phyloP scores from a whole-genome alignment of 2,329 filamentous ascomycete genomes.

The Xylaria sp. region DNA sequence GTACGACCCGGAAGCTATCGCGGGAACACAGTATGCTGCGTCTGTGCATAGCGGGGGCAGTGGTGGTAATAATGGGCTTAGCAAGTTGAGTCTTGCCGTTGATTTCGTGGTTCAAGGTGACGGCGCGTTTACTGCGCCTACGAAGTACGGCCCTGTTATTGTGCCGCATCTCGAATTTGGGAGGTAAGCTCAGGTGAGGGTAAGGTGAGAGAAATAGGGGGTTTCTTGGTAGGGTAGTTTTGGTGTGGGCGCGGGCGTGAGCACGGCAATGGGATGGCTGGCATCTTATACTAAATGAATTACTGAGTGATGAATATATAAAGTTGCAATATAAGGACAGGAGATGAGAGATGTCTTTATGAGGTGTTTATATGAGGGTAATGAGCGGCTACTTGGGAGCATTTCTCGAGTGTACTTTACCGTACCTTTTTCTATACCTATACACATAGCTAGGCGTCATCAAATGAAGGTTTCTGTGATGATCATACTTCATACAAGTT shows the following conservation, averaged over 20 bases:
- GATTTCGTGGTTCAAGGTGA: constrained; percentile 98
- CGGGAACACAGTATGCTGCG: constrained; percentile 49
- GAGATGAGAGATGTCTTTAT: constrained; percentile 5
- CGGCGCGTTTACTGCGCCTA: constrained; percentile 80
- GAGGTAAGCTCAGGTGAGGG: constrained; percentile 53
- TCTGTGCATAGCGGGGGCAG: constrained; percentile 29
- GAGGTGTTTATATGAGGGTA: neutral
- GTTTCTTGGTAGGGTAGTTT: neutral
- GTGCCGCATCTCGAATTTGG: constrained; percentile 87
- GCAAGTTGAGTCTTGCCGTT: constrained; percentile 85
- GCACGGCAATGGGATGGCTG: neutral
- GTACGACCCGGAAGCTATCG: constrained; percentile 81
- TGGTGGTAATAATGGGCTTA: constrained; percentile 58
- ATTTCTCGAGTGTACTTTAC: neutral
- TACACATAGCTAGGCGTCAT: neutral
- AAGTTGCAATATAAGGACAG: neutral
- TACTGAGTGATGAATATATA: neutral
- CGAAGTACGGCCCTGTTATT: constrained; percentile 97
- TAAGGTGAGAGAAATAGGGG: neutral
- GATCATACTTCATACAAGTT: no score
- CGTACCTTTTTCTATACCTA: neutral
- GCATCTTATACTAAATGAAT: neutral
- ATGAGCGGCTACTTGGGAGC: neutral
- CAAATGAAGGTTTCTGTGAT: neutral
- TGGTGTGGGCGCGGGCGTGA: neutral